These are phyloP conservation scores for Candida palmyrensis DNA, from an alignment of 805 yeast genomes.

Conservation along the genomic window DNA sequence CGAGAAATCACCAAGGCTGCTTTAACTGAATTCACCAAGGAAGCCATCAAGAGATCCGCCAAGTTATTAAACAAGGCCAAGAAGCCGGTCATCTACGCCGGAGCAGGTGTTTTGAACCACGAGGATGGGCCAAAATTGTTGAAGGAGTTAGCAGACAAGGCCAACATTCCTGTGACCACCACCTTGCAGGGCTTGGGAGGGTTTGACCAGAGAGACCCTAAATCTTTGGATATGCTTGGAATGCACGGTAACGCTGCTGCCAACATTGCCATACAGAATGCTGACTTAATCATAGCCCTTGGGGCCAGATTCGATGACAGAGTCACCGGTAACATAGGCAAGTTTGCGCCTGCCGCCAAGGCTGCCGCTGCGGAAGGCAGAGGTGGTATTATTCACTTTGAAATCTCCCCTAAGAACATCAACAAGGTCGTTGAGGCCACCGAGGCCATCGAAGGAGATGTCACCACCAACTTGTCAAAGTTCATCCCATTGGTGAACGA, in stretches of 20 bases:
- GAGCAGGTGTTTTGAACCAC: constrained; percentile 81
- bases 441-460: constrained; percentile 96
- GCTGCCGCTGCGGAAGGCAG: constrained; percentile 81
- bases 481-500: constrained; percentile 67
- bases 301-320: constrained; percentile 99
- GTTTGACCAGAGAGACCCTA: constrained; percentile 85
- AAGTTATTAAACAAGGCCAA: constrained; percentile 74
- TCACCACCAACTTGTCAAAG: constrained; percentile 65
- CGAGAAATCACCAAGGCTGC: constrained; percentile 64
- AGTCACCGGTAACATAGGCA: constrained; percentile 81
- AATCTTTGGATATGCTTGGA: constrained; percentile 93
- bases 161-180: constrained; percentile 93
- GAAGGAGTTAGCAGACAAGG: constrained; percentile 83
- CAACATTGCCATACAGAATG: constrained; percentile 87
- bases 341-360: constrained; percentile 92
- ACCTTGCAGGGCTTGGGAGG: constrained; percentile 93
- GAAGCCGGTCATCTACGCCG: constrained; percentile 85
- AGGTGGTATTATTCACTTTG: constrained; percentile 97
- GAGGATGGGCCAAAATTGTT: constrained; percentile 75
- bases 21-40: constrained; percentile 67
- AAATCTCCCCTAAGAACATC: constrained; percentile 93
- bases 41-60: constrained; percentile 74
- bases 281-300: constrained; percentile 87
- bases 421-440: constrained; percentile 96
- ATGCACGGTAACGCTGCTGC: constrained; percentile 98